phyloP scores from a whole-genome alignment of 1,284 basidiomycete species.

The Hemileia vastatrix region DNA sequence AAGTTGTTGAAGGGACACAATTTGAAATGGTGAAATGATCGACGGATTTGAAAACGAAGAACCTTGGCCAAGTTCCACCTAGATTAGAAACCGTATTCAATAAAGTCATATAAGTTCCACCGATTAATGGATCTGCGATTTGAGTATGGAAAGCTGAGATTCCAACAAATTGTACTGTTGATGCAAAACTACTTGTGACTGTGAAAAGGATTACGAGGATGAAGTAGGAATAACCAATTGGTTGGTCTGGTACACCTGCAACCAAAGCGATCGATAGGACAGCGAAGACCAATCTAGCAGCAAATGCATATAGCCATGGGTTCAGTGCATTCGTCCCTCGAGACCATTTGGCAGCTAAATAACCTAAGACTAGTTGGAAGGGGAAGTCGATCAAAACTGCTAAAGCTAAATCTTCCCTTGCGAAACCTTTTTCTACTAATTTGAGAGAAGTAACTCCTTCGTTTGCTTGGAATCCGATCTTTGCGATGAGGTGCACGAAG shows the following conservation, averaged over 20 bases:
- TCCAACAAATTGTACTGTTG: constrained; percentile 43
- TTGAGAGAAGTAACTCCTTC: constrained; percentile 43
- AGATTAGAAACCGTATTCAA: constrained; percentile 43
- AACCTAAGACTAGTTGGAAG: constrained; percentile 43
- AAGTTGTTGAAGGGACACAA: constrained; percentile 19
- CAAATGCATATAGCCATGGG: constrained; percentile 39
- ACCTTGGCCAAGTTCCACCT: constrained; percentile 42
- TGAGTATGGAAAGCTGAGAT: constrained; percentile 43
- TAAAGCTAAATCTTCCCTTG: constrained; percentile 41
- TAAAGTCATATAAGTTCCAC: constrained; percentile 44
- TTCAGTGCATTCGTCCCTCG: too few species aligned
- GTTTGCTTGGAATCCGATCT: constrained; percentile 44
- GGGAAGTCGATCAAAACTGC: constrained; percentile 43
- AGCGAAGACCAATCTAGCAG: constrained; percentile 38
- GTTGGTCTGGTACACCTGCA: constrained; percentile 31
- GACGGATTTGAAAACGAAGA: constrained; percentile 42
- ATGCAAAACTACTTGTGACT: constrained; percentile 37
- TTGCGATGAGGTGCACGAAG: constrained; percentile 40
- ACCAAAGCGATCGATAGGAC: too few species aligned
- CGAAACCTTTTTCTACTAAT: constrained; percentile 41
- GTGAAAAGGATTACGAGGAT: constrained; percentile 37
- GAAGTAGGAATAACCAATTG: constrained; percentile 35
- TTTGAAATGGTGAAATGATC: constrained; percentile 36
- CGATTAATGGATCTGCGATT: constrained; percentile 42
- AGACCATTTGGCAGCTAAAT: constrained; percentile 40